Base-by-base conservation (phyloP, 129 eudicot genomes). In the Scalesia atractyloides region DNA sequence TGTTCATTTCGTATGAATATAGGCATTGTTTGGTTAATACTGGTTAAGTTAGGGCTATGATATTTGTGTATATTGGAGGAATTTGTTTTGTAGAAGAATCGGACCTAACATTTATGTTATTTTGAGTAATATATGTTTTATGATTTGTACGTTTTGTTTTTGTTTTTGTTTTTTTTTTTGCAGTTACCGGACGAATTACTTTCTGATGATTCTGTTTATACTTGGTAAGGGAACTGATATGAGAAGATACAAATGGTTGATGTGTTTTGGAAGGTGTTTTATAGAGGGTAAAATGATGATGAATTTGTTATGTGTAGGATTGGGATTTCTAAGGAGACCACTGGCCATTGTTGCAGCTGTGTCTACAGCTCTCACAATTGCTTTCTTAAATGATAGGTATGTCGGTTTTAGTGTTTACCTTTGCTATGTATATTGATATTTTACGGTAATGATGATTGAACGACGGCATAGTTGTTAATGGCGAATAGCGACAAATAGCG, bases 131-230 rank as follows among this genome's bases (percentile, higher is more conserved):
- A 5, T 39, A 5, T 5, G 44, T 39, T 6, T 39, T 39, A 39
- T 39, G 44, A 39, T 39, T 39, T 39, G 8, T 39, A 39, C 9
- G 8, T 33, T 33, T 1, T 33, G n/a, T n/a, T n/a, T n/a, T n/a
- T n/a, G 44, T 39, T 6, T 5, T 52, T 3, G 33, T 51, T 0
- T 0, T 14, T 13, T 12, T 70, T 63, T 67, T 68, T 83, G 84
- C 96, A 92, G 96, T 83, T 92, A 92, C 51, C 77, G 98, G 80
- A 92, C 98, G 19, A 92, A 92, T 76, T 92, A 89, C 79, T 92
- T 89, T 79, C 72, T 92, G 69, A 75, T 92, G 98, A 85, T 89
- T 64, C 72, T 86, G 30, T 66, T 83, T 77, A 88, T 92, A 68
- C 96, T 92, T 73, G 98, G 98, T 92, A 73, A 86, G 87, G 1